Evolutionary conservation across 495 filamentous ascomycete genomes (phyloP), one percentile per base, ranked within the genome.

Genomic region (Arthonia radiata): DNA sequence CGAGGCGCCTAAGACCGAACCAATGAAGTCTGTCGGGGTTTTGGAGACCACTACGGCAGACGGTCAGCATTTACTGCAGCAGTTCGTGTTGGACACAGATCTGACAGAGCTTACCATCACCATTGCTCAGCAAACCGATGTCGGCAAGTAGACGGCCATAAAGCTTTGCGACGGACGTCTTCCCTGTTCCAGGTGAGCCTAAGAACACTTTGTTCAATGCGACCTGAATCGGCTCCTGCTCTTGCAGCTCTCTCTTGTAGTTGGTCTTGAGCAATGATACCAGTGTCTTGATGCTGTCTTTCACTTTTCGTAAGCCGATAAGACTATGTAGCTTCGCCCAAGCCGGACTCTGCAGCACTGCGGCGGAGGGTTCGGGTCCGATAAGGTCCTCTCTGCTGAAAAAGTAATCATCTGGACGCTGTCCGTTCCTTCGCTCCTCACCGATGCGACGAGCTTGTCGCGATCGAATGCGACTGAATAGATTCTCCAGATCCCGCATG

Each of bases 11-110:
- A 81, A 41, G 1, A 40, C 50, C 9, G 39, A 46, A 0, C 74
- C 73, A 15, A 80, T 49, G 36, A 81, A 80, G 36, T 82, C 75
- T 0, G 71, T 44, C 0, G 76, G 74, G 30, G 71, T 79, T 35
- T 71, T 77, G 0, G 67, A 39, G 5, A 81, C 44, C 0, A 78
- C 65, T 53, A 44, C 39, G 9, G 21, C 3, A 11, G 25, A 15
- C 15, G 7, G 15, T 6, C 1, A 27, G 15, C n/a, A 11, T 21
- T 4, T 2, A 15, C 15, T 15, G 12, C 15, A 3, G 5, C 9
- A n/a, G 14, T 24, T 23, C 17, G 12, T 29, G 9, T 23, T 9
- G 17, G 7, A 22, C 11, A 11, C 9, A 15, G 15, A 8, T 10
- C n/a, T 6, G 12, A 12, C 3, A 15, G 18, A 19, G 31, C 48